phyloP scores from a whole-genome alignment of 257 asterid genomes.

The Schizonepeta tenuifolia region DNA sequence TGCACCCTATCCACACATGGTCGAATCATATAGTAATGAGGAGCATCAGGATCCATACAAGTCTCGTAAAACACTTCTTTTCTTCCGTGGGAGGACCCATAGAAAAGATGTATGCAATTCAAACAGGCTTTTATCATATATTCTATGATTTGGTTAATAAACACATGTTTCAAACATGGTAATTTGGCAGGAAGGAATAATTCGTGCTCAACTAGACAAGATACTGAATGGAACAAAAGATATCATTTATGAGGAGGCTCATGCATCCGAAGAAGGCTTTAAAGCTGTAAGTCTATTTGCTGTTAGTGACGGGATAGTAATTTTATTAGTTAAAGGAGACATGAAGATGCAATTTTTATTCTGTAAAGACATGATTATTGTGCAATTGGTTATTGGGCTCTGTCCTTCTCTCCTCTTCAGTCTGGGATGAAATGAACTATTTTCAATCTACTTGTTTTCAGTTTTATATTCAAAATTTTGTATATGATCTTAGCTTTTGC shows the following conservation, averaged over 20 bases:
- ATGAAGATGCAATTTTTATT: not conserved
- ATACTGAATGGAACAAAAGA: slow-evolving; percentile 61
- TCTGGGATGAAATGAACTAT: not conserved
- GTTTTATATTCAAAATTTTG: not conserved
- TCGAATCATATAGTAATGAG: slow-evolving; percentile 65
- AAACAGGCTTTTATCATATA: not conserved
- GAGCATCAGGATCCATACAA: slow-evolving; percentile 64
- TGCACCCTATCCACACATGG: slow-evolving; percentile 93
- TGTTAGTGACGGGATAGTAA: not conserved
- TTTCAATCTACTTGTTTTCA: not conserved
- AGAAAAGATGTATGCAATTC: slow-evolving; percentile 83
- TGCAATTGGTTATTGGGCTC: not conserved
- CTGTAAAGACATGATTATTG: not conserved
- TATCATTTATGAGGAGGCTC: slow-evolving; percentile 70
- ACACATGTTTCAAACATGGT: slow-evolving; percentile 28
- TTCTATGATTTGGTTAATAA: not conserved
- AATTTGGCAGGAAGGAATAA: slow-evolving; percentile 80
- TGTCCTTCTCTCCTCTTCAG: not conserved
- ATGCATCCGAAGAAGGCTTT: slow-evolving; percentile 79
- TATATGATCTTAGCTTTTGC: not conserved
- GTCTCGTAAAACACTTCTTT: slow-evolving; percentile 81
- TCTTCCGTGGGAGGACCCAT: slow-evolving; percentile 90
- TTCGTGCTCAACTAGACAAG: slow-evolving; percentile 66
- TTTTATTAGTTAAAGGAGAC: slow-evolving; percentile 8
- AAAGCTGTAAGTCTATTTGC: slow-evolving; percentile 66